phyloP scores from a whole-genome alignment of 2,329 filamentous ascomycete genomes.

The Metarhizium humberi region DNA sequence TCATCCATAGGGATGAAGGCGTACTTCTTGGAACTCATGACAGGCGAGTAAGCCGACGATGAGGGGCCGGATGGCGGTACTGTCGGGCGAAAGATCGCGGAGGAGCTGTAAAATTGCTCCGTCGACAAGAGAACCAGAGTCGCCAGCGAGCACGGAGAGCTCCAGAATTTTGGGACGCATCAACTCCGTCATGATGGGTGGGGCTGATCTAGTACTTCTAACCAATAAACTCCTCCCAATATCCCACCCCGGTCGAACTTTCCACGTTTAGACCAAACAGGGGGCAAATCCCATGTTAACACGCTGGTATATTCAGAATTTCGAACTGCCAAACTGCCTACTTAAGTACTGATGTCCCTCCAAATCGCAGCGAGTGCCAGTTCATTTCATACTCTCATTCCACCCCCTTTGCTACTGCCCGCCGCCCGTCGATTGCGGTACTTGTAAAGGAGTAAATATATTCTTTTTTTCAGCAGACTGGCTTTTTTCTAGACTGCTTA shows the following conservation, averaged over 20 bases:
- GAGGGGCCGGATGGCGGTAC: neutral
- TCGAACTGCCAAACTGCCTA: neutral
- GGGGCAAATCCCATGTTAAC: constrained; percentile 18
- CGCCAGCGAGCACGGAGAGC: neutral
- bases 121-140: neutral
- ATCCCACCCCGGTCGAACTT: neutral
- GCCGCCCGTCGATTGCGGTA: constrained; percentile 2
- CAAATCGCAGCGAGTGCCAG: neutral
- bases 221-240: neutral
- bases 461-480: neutral
- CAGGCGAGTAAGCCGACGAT: neutral
- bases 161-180: neutral
- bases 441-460: neutral
- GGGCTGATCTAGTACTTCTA: neutral
- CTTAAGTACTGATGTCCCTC: neutral
- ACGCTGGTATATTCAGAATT: constrained; percentile 20
- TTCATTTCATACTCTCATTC: neutral
- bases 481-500: neutral
- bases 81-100: neutral
- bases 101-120: no score
- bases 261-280: neutral
- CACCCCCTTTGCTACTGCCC: constrained; percentile 3
- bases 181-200: neutral
- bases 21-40: constrained; percentile 51
- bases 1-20: constrained; percentile 60